phyloP scores from a whole-genome alignment of 129 eudicot genomes.

The Pulicaria dysenterica region DNA sequence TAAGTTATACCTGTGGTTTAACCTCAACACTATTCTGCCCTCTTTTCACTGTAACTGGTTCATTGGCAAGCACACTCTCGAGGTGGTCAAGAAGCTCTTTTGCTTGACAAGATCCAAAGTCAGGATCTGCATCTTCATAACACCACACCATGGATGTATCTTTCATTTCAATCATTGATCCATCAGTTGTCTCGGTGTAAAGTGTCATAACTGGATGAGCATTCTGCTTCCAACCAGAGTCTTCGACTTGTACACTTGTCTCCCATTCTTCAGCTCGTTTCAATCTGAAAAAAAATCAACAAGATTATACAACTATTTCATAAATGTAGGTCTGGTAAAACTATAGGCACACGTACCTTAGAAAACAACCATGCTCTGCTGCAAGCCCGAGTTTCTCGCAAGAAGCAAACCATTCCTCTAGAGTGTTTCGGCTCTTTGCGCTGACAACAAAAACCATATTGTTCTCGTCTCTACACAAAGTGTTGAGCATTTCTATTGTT shows the following conservation, averaged over 20 bases:
- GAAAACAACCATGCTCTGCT: slow-evolving; percentile 61
- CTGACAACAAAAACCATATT: slow-evolving; percentile 62
- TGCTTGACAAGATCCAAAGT: slow-evolving; percentile 88
- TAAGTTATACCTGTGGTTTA: slow-evolving; percentile 54
- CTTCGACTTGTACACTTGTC: slow-evolving; percentile 52
- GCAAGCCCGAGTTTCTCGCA: slow-evolving; percentile 63
- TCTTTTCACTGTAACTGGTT: slow-evolving; percentile 70
- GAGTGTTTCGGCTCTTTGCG: slow-evolving; percentile 38
- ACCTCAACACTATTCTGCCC: slow-evolving; percentile 52
- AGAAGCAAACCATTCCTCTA: slow-evolving; percentile 57
- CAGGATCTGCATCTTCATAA: slow-evolving; percentile 86
- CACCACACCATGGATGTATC: slow-evolving; percentile 71
- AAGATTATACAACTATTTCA: background rate
- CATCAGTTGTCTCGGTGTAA: slow-evolving; percentile 63
- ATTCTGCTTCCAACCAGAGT: slow-evolving; percentile 70
- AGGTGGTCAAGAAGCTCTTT: slow-evolving; percentile 82
- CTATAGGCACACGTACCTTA: slow-evolving; percentile 39
- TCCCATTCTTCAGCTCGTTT: slow-evolving; percentile 70
- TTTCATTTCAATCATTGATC: slow-evolving; percentile 51
- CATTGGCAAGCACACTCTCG: slow-evolving; percentile 76
- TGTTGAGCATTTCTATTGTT: slow-evolving; percentile 50
- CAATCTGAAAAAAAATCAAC: slow-evolving; percentile 33
- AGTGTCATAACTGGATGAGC: slow-evolving; percentile 63
- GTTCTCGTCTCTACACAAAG: slow-evolving; percentile 49
- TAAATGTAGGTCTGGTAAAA: background rate